These are phyloP conservation scores for Panaeolus cyanescens DNA, from an alignment of 768 basidiomycete genomes.

Conservation along the genomic window DNA sequence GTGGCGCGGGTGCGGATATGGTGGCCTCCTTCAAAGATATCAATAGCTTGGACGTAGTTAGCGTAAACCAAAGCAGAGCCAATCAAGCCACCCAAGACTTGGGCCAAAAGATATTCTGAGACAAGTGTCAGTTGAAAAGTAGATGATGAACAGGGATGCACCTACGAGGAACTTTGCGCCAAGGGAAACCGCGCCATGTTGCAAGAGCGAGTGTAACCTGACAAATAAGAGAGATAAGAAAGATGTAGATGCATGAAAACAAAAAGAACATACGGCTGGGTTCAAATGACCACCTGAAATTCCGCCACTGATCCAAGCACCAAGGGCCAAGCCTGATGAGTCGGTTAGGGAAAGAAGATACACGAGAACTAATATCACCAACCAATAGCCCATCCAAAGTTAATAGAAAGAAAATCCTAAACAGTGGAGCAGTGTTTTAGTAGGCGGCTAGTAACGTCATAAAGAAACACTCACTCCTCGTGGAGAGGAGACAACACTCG, in stretches of 20 bases:
- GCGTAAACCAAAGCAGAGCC: constrained; percentile 64
- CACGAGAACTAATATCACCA: background rate
- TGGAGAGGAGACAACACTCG: constrained; percentile 45
- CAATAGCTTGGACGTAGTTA: constrained; percentile 69
- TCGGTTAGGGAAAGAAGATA: background rate
- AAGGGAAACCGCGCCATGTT: constrained; percentile 71
- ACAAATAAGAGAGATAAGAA: background rate
- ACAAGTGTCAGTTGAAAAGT: background rate
- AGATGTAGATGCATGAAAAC: background rate
- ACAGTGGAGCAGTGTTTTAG: background rate
- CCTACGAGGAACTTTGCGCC: constrained; percentile 72
- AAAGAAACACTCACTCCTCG: constrained; percentile 49
- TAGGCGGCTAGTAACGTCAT: background rate
- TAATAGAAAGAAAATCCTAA: constrained; percentile 50
- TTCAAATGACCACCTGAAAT: constrained; percentile 79
- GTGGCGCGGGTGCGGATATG: constrained; percentile 56
- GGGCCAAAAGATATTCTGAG: constrained; percentile 40
- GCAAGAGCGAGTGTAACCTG: constrained; percentile 75
- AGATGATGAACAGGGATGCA: background rate
- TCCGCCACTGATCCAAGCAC: constrained; percentile 64
- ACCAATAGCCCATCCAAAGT: constrained; percentile 36
- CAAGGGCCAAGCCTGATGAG: constrained; percentile 46
- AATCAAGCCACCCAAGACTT: constrained; percentile 60
- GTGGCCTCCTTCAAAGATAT: constrained; percentile 59
- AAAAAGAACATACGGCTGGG: constrained; percentile 52